Evolutionary conservation across 495 filamentous ascomycete species (phyloP), one percentile per base, ranked within the genome.

Genomic region (Penicillium ochrochloron): DNA sequence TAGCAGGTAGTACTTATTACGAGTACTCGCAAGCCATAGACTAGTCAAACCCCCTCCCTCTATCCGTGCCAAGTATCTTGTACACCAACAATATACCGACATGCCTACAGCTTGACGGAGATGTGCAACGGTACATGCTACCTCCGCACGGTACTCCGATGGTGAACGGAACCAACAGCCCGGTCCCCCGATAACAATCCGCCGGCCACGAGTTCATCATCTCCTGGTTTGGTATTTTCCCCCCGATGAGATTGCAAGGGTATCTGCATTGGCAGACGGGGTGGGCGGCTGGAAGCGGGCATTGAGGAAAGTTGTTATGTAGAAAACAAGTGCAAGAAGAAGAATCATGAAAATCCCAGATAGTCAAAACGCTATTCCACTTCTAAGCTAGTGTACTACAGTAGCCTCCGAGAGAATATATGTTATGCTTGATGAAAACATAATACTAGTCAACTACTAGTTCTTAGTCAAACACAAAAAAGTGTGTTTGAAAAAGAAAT

Each of bases 201-300:
- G 29, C 31, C 29, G 33, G 52, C 29, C 29, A 55, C 7, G 52
- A 55, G 29, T 34, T 14, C 52, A 55, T 34, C 29, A 57, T 64
- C 19, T 4, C 52, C 51, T 51, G 61, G 33, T 57, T 59, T 15
- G 33, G 64, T 42, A 56, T 63, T 23, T 33, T 48, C 33, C 56
- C 37, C 54, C 60, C 48, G 39, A 57, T 14, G 33, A 11, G 31
- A 3, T 21, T 55, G 14, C 25, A 33, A n/a, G 25, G 29, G 33
- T 42, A 27, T 17, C 39, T 59, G 48, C 48, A 51, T 12, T 6
- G 6, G 29, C 23, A 29, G 48, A n/a, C n/a, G n/a, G 48, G 48
- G 14, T 51, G 5, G 5, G 48, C 5, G 21, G 5, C 48, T 51
- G 42, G 5, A 17, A 6, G 37, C 15, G 15, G 37, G 17, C 15